Percentiles rank a stretch among this genome's conserved stretches.
Conservation (phyloP, 2,329 filamentous ascomycete species). For the Zymoseptoria passerinii region DNA sequence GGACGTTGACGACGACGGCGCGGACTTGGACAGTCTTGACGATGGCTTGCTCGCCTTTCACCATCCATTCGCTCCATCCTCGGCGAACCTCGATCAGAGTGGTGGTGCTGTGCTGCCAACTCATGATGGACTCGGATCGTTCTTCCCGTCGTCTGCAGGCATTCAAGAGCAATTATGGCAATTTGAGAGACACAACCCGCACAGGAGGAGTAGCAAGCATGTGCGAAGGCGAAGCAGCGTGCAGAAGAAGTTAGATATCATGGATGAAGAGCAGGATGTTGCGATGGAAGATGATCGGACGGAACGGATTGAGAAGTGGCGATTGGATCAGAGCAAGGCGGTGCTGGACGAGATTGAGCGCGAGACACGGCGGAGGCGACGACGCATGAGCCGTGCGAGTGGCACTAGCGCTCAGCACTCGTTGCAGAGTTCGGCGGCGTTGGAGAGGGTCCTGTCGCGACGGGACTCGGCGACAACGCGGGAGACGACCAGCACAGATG, state of each 20-base stretch:
- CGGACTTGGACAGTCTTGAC: constrained; percentile 85
- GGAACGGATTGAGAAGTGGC: constrained; percentile 83
- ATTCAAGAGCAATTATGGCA: constrained; percentile 82
- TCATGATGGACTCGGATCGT: constrained; percentile 87
- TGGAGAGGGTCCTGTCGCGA: constrained; percentile 10
- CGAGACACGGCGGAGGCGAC: constrained; percentile 59
- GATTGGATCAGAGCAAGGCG: constrained; percentile 78
- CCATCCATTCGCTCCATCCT: constrained; percentile 44
- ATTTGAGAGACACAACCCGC: constrained; percentile 77
- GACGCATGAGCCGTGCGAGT: constrained; percentile 54
- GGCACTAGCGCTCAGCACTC: constrained; percentile 9
- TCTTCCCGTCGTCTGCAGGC: constrained; percentile 45
- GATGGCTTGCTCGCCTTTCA: constrained; percentile 85
- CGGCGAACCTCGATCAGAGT: constrained; percentile 45
- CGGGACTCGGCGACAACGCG: constrained; percentile 21
- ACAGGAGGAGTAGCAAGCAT: constrained; percentile 47
- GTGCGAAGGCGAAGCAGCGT: constrained; percentile 48
- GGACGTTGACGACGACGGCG: constrained; percentile 50
- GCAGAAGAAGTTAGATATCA: constrained; percentile 47
- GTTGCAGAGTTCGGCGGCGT: constrained; percentile 12
- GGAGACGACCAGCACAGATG: constrained; percentile 18
- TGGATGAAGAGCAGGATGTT: constrained; percentile 42
- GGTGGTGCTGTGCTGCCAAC: constrained; percentile 69
- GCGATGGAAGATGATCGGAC: constrained; percentile 64
- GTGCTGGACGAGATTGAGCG: constrained; percentile 82